Conservation (phyloP, 371 early-diverging fungal genomes). For the Syncephalastrum racemosum region DNA sequence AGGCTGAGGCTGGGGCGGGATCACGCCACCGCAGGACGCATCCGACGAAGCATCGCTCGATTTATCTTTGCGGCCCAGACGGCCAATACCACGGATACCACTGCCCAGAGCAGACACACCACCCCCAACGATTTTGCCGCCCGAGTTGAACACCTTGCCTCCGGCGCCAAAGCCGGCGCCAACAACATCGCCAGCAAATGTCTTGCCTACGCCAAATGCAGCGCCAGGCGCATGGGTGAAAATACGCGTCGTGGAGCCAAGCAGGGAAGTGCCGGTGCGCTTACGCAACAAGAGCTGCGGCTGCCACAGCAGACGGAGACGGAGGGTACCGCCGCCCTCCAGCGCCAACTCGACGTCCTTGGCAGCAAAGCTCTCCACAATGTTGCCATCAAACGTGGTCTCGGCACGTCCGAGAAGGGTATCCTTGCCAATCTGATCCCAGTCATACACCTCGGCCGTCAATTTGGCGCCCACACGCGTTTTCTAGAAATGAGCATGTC, state of each 20-base stretch:
- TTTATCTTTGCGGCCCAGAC: constrained; percentile 26
- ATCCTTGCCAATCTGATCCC: constrained; percentile 76
- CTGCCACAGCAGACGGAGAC: constrained; percentile 43
- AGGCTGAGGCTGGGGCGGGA: constrained; percentile 6
- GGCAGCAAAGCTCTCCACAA: constrained; percentile 40
- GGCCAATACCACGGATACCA: constrained; percentile 38
- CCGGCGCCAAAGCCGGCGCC: constrained; percentile 33
- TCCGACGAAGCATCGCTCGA: constrained; percentile 13
- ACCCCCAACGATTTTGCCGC: constrained; percentile 36
- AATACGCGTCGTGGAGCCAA: constrained; percentile 44
- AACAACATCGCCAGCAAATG: constrained; percentile 28
- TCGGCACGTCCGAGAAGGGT: constrained; percentile 50
- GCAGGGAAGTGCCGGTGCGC: constrained; percentile 33
- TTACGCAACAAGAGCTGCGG: constrained; percentile 48
- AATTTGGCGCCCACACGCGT: constrained; percentile 54
- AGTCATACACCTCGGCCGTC: constrained; percentile 72
- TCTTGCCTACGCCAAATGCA: constrained; percentile 31
- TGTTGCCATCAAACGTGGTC: constrained; percentile 31
- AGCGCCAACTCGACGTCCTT: constrained; percentile 30
- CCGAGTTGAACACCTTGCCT: constrained; percentile 37
- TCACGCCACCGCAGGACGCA: not conserved
- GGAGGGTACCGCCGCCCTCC: constrained; percentile 24
- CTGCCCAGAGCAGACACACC: constrained; percentile 31
- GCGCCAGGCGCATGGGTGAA: constrained; percentile 41
- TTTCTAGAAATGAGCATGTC: not conserved